Base-by-base conservation (phyloP, 108 stramenopile species). In the Cyclotella choctawhatcheeana region DNA sequence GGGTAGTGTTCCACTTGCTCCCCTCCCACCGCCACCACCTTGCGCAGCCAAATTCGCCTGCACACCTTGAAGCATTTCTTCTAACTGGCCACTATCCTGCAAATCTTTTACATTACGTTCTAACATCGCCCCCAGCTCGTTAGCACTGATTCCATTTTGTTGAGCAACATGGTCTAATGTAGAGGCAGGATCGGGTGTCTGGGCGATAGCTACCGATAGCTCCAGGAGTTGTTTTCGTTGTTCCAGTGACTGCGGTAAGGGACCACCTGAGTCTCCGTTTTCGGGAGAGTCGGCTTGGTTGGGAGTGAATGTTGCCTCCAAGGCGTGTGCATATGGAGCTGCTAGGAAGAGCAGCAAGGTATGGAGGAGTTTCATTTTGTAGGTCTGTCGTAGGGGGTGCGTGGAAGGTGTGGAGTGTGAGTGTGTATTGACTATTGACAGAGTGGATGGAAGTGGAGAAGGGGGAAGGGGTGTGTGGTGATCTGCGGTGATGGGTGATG, bases 221-320 rank as follows among this genome's bases (percentile, higher is more conserved):
- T 91, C 83, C 14, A 88, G 64, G 44, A 94, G 74, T 68, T 90
- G 90, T 33, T 87, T 68, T 3, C 93, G 79, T 56, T 91, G 86
- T 0, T 63, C 64, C 50, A 68, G 47, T 5, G 79, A 82, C 8
- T 83, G 63, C 13, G 91, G 91, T 37, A 92, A 76, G 5, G 91
- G 81, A 17, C 85, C n/a, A n/a, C n/a, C 78, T 35, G 58, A 33
- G 7, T 71, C 76, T 37, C 65, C 76, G 29, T 76, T 48, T 29
- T 76, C 60, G 52, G 71, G 21, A 32, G 64, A 72, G 59, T 81
- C 72, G 31, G 53, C 51, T 17, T 65, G 73, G 44, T 77, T 81
- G 71, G 81, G 81, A 18, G 81, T 77, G 71, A 65, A 81, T 43
- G 76, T 77, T 14, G 76, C 81, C 54, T 81, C 79, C 37, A 81